These are phyloP conservation scores for Pythium folliculosum DNA, from an alignment of 352 stramenopile species.

Conservation along the genomic window DNA sequence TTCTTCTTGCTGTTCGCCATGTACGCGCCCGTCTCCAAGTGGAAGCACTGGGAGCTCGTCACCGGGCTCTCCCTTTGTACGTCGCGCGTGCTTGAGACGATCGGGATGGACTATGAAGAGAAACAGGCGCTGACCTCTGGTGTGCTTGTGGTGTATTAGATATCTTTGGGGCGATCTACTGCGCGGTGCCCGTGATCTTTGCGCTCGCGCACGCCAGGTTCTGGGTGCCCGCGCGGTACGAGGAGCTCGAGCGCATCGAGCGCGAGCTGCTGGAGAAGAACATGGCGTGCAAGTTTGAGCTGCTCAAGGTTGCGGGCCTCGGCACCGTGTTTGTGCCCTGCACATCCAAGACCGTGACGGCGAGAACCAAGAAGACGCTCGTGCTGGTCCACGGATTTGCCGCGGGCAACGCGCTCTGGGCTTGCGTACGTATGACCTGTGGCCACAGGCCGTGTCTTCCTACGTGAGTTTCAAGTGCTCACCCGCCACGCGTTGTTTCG, in stretches of 20 bases:
- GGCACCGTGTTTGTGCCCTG: conserved; percentile 68
- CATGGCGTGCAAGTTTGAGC: conserved; percentile 42
- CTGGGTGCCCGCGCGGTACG: conserved; percentile 54
- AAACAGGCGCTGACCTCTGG: background rate
- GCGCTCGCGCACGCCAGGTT: conserved; percentile 39
- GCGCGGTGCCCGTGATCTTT: conserved; percentile 37
- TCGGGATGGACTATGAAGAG: too few relatives aligned
- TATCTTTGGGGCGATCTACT: conserved; percentile 39
- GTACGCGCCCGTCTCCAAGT: conserved; percentile 26
- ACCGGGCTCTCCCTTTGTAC: conserved; percentile 37
- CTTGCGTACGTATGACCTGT: conserved; percentile 56
- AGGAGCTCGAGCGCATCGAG: conserved; percentile 51
- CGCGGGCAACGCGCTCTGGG: conserved; percentile 67
- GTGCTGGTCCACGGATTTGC: conserved; percentile 70
- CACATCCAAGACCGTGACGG: conserved; percentile 38
- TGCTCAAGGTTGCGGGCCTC: conserved; percentile 55
- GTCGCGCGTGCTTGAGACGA: too few relatives aligned
- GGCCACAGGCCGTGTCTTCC: too few relatives aligned
- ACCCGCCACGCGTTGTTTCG: background rate
- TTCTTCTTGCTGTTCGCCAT: conserved; percentile 35
- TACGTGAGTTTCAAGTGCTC: too few relatives aligned
- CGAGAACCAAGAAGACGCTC: conserved; percentile 36
- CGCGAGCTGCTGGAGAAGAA: conserved; percentile 45
- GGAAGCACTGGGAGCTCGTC: conserved; percentile 39
- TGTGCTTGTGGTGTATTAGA: background rate